phyloP scores from a whole-genome alignment of 169 alveolate genomes.

The Plasmodium adleri region DNA sequence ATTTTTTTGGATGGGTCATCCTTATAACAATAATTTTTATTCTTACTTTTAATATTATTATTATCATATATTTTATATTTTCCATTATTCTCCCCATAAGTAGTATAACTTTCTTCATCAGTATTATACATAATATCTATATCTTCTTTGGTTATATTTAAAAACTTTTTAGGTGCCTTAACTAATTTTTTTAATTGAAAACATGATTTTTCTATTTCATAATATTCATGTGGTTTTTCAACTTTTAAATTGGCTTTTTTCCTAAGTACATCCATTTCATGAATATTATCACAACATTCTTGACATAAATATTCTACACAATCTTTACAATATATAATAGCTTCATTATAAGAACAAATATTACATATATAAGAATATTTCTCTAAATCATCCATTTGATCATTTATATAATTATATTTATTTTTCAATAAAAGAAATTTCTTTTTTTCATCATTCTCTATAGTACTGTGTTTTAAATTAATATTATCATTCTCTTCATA shows the following conservation, averaged over 20 bases:
- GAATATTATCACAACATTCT: conserved; percentile 54
- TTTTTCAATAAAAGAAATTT: conserved; percentile 18
- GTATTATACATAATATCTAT: conserved; percentile 29
- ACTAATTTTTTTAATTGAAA: conserved; percentile 49
- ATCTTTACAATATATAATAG: conserved; percentile 63
- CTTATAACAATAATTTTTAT: no score
- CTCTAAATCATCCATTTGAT: conserved; percentile 32
- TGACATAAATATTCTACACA: conserved; percentile 69
- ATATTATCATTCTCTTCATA: neutral
- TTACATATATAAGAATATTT: conserved; percentile 72
- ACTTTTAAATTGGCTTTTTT: conserved; percentile 21
- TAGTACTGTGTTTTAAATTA: neutral
- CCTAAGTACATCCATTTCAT: conserved; percentile 14
- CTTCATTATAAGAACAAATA: conserved; percentile 68
- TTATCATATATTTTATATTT: conserved; percentile 41
- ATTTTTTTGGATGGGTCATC: no score
- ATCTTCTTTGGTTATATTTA: conserved; percentile 40
- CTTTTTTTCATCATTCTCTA: conserved; percentile 39
- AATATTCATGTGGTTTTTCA: conserved; percentile 43
- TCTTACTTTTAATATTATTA: neutral
- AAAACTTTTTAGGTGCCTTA: conserved; percentile 48
- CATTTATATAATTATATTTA: conserved; percentile 49
- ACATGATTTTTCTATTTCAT: conserved; percentile 41
- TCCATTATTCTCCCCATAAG: neutral
- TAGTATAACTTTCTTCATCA: conserved; percentile 39